A percentile compares a stretch with the other conserved stretches of the same genome.
These are phyloP conservation scores for Cephaloascus albidus DNA, from an alignment of 805 yeast species.

Conservation along the genomic window DNA sequence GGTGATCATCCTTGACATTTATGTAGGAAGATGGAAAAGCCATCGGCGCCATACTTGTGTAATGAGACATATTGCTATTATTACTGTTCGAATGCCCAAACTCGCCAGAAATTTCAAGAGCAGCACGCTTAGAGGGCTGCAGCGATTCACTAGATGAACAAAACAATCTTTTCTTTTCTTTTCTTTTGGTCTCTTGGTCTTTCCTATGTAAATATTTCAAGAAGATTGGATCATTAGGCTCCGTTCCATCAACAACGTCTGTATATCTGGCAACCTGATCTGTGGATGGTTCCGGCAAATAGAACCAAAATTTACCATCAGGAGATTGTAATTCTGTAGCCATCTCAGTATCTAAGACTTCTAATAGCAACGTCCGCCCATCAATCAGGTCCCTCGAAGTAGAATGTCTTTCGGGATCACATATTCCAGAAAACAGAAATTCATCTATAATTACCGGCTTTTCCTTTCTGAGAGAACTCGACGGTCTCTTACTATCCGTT, in stretches of 20 bases:
- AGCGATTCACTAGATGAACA: neutral
- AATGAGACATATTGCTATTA: no score
- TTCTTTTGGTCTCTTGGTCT: constrained; percentile 2
- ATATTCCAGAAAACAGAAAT: neutral
- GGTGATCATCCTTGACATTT: no score
- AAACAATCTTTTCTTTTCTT: constrained; percentile 1
- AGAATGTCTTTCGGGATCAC: neutral
- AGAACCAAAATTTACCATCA: constrained; percentile 10
- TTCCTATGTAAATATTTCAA: constrained; percentile 4
- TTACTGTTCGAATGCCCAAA: no score
- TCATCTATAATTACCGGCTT: neutral
- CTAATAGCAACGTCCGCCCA: neutral
- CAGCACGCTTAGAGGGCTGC: no score
- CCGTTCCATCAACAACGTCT: constrained; percentile 4
- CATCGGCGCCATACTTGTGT: no score
- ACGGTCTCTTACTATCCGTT: neutral
- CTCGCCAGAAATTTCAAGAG: no score
- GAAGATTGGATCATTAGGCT: constrained; percentile 14
- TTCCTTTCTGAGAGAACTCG: neutral
- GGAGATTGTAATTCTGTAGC: neutral
- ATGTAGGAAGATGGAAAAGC: no score
- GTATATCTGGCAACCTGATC: constrained; percentile 13
- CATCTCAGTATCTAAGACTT: neutral
- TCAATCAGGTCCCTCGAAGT: neutral
- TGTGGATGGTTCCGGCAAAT: constrained; percentile 9